These are phyloP conservation scores for Herpetomonas tarakana DNA, from an alignment of 208 protist genomes.

Conservation along the genomic window DNA sequence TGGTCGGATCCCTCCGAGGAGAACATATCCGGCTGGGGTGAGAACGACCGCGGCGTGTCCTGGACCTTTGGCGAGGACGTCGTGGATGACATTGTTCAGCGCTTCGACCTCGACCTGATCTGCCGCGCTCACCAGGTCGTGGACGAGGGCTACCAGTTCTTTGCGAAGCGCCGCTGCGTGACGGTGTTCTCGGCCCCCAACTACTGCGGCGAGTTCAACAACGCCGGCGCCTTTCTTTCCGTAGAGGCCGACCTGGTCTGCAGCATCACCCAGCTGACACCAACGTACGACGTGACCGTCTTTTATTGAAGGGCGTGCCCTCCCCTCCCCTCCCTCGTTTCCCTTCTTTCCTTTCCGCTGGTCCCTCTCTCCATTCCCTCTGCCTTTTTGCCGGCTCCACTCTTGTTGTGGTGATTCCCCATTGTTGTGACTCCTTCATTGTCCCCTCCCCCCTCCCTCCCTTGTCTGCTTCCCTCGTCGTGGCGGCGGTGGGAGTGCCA, in stretches of 20 bases:
- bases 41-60: slow-evolving; percentile 74
- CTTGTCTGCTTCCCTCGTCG: too few relatives aligned
- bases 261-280: slow-evolving; percentile 45
- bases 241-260: slow-evolving; percentile 89
- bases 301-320: slow-evolving; percentile 36
- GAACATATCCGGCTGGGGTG: slow-evolving; percentile 40
- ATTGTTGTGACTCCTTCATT: too few relatives aligned
- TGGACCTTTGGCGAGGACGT: slow-evolving; percentile 81
- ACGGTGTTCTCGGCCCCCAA: slow-evolving; percentile 88
- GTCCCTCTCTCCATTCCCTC: too few relatives aligned
- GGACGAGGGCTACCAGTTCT: slow-evolving; percentile 87
- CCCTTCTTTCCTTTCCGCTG: too few relatives aligned
- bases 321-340: too few relatives aligned
- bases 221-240: slow-evolving; percentile 67
- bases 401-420: too few relatives aligned
- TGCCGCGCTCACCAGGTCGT: slow-evolving; percentile 95
- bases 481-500: too few relatives aligned
- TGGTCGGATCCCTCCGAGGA: slow-evolving; percentile 99
- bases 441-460: too few relatives aligned
- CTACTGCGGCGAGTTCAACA: slow-evolving; percentile 81
- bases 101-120: slow-evolving; percentile 98
- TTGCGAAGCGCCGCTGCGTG: slow-evolving; percentile 47
- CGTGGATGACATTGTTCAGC: slow-evolving; percentile 85
- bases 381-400: too few relatives aligned
- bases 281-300: slow-evolving; percentile 41